phyloP scores from a whole-genome alignment of 768 basidiomycete genomes.

The Leccinum uliginosum region DNA sequence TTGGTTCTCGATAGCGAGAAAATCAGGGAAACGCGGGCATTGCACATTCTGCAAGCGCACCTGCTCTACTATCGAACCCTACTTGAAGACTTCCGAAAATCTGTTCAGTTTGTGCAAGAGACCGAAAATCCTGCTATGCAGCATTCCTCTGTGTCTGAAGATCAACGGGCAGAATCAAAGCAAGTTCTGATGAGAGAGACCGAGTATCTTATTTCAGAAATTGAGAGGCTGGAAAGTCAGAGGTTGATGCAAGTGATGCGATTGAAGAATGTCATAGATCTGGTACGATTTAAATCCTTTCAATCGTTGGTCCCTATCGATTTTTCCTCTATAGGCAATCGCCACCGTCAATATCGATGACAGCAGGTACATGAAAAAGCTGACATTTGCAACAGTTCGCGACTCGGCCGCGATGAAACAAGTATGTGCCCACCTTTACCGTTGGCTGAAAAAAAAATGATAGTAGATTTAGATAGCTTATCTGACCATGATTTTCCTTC shows the following conservation, averaged over 20 bases:
- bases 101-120: slow-evolving; percentile 44
- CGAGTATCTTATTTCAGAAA: slow-evolving; percentile 43
- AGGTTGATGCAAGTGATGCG: slow-evolving; percentile 28
- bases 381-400: slow-evolving; percentile 43
- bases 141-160: slow-evolving; percentile 10
- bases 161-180: slow-evolving; percentile 20
- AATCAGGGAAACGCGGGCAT: slow-evolving; percentile 44
- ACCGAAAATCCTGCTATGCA: slow-evolving; percentile 49
- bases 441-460: no score
- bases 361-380: slow-evolving; percentile 45
- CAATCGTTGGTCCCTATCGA: neutral
- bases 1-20: slow-evolving; percentile 37
- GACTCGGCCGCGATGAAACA: slow-evolving; percentile 41
- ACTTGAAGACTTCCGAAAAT: slow-evolving; percentile 49
- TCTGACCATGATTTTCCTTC: slow-evolving; percentile 59
- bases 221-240: slow-evolving; percentile 41
- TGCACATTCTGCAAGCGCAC: slow-evolving; percentile 56
- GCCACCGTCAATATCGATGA: slow-evolving; percentile 56
- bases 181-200: slow-evolving; percentile 44
- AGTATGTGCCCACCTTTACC: slow-evolving; percentile 8
- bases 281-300: slow-evolving; percentile 18
- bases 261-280: slow-evolving; percentile 31
- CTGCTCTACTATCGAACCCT: slow-evolving; percentile 52
- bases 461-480: slow-evolving; percentile 34
- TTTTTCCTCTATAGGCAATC: slow-evolving; percentile 41